Base-by-base conservation (phyloP, 306 rosid genomes). In the Glycine latifolia region DNA sequence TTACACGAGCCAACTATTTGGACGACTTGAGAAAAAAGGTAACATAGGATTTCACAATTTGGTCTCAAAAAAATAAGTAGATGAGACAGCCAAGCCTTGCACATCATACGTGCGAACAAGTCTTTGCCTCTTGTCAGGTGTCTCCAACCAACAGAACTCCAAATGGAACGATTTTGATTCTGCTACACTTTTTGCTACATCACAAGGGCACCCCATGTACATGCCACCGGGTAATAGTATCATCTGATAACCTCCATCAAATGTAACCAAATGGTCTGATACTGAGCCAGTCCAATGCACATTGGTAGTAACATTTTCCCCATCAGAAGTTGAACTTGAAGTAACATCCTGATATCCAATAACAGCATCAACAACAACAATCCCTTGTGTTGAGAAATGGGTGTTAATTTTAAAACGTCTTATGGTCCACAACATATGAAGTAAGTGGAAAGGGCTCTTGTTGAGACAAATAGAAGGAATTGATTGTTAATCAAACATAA, bases 41-140 rank as follows among this genome's bases (percentile, higher is more conserved):
- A 55, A 67, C 59, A 54, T 16, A 79, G 46, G 15, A 43, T 75
- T 75, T 91, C 84, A 93, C 79, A 87, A 20, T 84, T 84, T 91
- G 0, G 87, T 89, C 88, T 95, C 99, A 11, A 77, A 81, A 84
- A 91, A 85, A 78, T 95, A 91, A 10, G 99, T 95, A 6, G 99
- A 87, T 7, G 99, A 95, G 78, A 95, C 99, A 49, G 96, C 99
- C 90, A 90, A 83, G 85, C 99, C 99, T 89, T 95, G 93, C 3
- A 90, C 84, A 75, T 95, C 99, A 12, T 85, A 95, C 4, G 98
- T 95, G 7, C 98, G 93, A 72, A 95, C 93, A 67, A 95, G 70
- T 83, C 98, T 91, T 50, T 95, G 99, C 63, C 99, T 91, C 91
- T 81, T 89, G 48, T 85, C 81, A 8, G 92, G 93, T 12, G 93